Conservation (phyloP, 192 early-diverging fungal genomes). For the Mycoemilia scoparia region DNA sequence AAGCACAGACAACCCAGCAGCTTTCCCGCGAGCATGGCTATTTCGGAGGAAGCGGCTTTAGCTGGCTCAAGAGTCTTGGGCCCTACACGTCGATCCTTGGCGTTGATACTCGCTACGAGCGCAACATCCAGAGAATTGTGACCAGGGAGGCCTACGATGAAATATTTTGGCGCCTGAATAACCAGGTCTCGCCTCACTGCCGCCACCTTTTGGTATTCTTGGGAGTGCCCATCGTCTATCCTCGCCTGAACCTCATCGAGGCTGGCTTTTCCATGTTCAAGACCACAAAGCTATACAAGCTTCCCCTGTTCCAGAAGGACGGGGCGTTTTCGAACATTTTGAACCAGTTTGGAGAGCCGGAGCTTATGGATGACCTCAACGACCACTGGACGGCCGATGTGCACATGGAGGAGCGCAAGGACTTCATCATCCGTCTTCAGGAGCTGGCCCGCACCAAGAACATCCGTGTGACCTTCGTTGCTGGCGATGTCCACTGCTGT, state of each 20-base stretch:
- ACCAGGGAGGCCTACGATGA: slow-evolving; percentile 36
- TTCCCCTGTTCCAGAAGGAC: slow-evolving; percentile 33
- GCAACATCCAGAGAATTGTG: slow-evolving; percentile 40
- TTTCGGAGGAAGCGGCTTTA: slow-evolving; percentile 35
- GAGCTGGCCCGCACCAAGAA: slow-evolving; percentile 33
- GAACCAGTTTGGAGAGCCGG: slow-evolving; percentile 60
- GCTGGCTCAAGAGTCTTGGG: slow-evolving; percentile 48
- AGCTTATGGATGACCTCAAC: slow-evolving; percentile 71
- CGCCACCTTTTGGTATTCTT: slow-evolving; percentile 52
- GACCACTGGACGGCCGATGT: slow-evolving; percentile 55
- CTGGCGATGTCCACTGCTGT: slow-evolving; percentile 64
- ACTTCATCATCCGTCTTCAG: slow-evolving; percentile 45
- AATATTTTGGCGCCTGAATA: slow-evolving; percentile 32
- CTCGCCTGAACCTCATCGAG: slow-evolving; percentile 49
- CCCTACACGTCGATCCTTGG: slow-evolving; percentile 39
- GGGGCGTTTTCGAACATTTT: slow-evolving; percentile 30
- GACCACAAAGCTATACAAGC: slow-evolving; percentile 32
- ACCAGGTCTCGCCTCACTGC: slow-evolving; percentile 21
- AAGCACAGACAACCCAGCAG: slow-evolving; percentile 52
- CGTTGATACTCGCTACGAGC: slow-evolving; percentile 58
- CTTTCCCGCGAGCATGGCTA: slow-evolving; percentile 34
- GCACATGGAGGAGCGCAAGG: slow-evolving; percentile 50
- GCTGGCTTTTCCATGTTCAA: slow-evolving; percentile 38
- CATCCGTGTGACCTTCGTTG: slow-evolving; percentile 60
- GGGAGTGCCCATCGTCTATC: slow-evolving; percentile 61